Conservation (phyloP, 2,329 filamentous ascomycete genomes). For the Pseudopyrenochaeta lycopersici region DNA sequence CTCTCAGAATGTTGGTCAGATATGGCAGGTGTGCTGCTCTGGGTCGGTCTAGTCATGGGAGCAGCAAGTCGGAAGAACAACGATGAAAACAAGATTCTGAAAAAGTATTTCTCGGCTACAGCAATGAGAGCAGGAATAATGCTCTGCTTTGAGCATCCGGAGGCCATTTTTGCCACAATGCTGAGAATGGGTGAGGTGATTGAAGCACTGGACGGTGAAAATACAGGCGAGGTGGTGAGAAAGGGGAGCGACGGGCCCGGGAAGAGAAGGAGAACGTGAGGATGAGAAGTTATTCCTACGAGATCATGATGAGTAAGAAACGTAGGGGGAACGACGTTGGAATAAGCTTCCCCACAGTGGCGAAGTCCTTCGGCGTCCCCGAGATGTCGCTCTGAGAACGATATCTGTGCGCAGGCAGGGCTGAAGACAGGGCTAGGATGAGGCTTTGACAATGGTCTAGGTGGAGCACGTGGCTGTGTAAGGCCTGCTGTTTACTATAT, state of each 20-base stretch:
- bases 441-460: background rate
- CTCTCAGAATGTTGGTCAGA: constrained; percentile 46
- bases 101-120: constrained; percentile 45
- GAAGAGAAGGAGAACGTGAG: constrained; percentile 24
- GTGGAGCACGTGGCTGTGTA: background rate
- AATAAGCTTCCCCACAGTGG: constrained; percentile 25
- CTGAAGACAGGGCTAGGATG: background rate
- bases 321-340: constrained; percentile 9
- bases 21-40: constrained; percentile 50
- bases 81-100: constrained; percentile 23
- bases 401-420: constrained; percentile 12
- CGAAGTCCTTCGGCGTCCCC: constrained; percentile 16
- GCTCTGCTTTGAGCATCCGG: constrained; percentile 48
- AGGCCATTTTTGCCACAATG: constrained; percentile 39
- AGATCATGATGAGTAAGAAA: background rate
- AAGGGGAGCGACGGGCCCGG: constrained; percentile 1
- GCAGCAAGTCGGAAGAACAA: constrained; percentile 35
- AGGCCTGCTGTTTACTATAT: background rate
- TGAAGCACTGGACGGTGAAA: constrained; percentile 15
- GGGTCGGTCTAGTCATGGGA: constrained; percentile 44
- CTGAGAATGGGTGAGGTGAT: constrained; percentile 38
- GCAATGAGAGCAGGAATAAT: constrained; percentile 42
- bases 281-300: background rate
- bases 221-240: constrained; percentile 1
- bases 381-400: background rate